A percentile compares a stretch with the other conserved stretches of the same genome.
These are phyloP conservation scores for Clohesyomyces aquaticus DNA, from an alignment of 495 filamentous ascomycete species.

Conservation along the genomic window DNA sequence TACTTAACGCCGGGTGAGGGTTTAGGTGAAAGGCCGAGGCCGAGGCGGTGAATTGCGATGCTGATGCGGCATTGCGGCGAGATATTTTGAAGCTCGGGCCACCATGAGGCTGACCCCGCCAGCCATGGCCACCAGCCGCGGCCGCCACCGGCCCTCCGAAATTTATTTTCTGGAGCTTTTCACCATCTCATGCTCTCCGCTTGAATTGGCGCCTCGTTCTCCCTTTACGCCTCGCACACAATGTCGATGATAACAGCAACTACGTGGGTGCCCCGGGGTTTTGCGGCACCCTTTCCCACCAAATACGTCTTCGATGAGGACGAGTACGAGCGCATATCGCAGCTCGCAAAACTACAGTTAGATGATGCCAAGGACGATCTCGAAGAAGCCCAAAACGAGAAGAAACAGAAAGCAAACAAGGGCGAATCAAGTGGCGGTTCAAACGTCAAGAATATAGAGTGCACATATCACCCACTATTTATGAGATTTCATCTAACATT, in stretches of 20 bases:
- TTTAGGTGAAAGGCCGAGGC: not conserved
- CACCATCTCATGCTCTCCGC: not conserved
- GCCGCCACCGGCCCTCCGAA: no score
- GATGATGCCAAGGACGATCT: slow-evolving; percentile 90
- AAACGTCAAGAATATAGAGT: slow-evolving; percentile 28
- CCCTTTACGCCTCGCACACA: slow-evolving; percentile 1
- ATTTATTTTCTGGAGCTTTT: slow-evolving; percentile 17
- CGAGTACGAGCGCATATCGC: slow-evolving; percentile 88
- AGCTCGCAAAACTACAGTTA: slow-evolving; percentile 84
- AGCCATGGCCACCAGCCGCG: no score
- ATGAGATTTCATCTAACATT: slow-evolving; percentile 6
- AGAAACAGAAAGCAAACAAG: slow-evolving; percentile 41
- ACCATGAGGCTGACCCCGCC: not conserved
- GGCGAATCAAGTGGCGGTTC: not conserved
- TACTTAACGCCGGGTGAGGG: slow-evolving; percentile 2
- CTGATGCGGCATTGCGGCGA: not conserved
- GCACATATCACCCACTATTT: not conserved
- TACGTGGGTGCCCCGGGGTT: slow-evolving; percentile 90
- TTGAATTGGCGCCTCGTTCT: not conserved
- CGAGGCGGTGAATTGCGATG: not conserved
- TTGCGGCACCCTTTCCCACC: slow-evolving; percentile 85
- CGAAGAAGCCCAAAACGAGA: slow-evolving; percentile 62
- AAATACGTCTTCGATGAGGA: slow-evolving; percentile 92
- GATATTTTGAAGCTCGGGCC: slow-evolving; percentile 17
- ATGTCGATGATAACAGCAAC: slow-evolving; percentile 95